These are phyloP conservation scores for Hortaea werneckii DNA, from an alignment of 2,329 filamentous ascomycete genomes.

Conservation along the genomic window DNA sequence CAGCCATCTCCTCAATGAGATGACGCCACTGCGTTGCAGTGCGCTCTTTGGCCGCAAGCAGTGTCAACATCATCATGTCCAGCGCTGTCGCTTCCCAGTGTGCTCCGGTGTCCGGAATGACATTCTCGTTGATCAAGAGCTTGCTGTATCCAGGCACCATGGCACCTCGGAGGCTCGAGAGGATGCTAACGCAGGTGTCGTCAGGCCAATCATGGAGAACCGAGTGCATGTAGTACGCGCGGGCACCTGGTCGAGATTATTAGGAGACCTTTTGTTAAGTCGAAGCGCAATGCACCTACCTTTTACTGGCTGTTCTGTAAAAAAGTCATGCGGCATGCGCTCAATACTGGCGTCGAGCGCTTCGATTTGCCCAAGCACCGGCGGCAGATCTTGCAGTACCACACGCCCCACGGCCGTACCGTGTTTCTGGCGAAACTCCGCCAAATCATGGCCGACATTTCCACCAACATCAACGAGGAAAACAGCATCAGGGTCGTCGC, in stretches of 20 bases:
- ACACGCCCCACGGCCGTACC: constrained; percentile 5
- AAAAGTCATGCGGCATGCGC: constrained; percentile 10
- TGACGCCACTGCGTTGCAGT: constrained; percentile 6
- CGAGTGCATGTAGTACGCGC: constrained; percentile 13
- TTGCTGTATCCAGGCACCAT: constrained; percentile 10
- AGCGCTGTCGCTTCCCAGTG: constrained; percentile 6
- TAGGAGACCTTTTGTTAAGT: too few relatives aligned
- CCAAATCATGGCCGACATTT: constrained; percentile 5
- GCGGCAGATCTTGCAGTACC: constrained; percentile 9
- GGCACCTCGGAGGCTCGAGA: constrained; percentile 6
- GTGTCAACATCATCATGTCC: constrained; percentile 8
- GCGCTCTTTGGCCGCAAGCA: constrained; percentile 3
- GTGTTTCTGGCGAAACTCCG: constrained; percentile 2
- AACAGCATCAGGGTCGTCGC: constrained; percentile 1
- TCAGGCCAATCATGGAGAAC: constrained; percentile 13
- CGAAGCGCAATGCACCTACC: too few relatives aligned
- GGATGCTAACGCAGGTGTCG: constrained; percentile 5
- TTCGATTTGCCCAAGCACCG: constrained; percentile 3
- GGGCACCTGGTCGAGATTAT: too few relatives aligned
- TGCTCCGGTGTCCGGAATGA: constrained; percentile 7
- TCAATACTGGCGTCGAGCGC: constrained; percentile 2
- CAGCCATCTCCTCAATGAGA: constrained; percentile 1
- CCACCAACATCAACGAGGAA: constrained; percentile 12
- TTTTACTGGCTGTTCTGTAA: constrained; percentile 9
- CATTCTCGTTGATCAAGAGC: constrained; percentile 13